A percentile compares a stretch with the other conserved stretches of the same genome.
Evolutionary conservation across 2,329 filamentous ascomycete genomes (phyloP).

Genomic region (Ophiocordyceps sinensis): DNA sequence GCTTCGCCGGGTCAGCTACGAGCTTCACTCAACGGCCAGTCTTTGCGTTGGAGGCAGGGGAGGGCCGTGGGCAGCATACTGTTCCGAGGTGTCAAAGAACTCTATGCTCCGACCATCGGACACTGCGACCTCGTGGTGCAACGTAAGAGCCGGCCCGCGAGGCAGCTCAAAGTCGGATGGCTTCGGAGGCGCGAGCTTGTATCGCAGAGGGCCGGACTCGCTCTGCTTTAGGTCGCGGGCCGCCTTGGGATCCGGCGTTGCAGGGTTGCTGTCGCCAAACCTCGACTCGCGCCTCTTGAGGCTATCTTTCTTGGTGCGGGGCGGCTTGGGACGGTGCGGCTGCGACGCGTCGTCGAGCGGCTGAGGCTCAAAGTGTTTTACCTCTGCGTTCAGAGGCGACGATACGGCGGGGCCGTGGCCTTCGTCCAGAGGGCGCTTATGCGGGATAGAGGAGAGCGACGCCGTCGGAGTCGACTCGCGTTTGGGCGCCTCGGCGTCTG

Average conservation of each 20-base stretch:
- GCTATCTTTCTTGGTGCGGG: constrained; percentile 48
- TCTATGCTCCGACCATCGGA: constrained; percentile 36
- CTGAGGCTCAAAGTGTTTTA: constrained; percentile 24
- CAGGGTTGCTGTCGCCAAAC: constrained; percentile 34
- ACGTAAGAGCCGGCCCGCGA: constrained; percentile 40
- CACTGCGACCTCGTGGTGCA: constrained; percentile 36
- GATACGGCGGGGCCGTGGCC: constrained; percentile 56
- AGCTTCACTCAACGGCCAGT: neutral
- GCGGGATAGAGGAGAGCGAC: constrained; percentile 35
- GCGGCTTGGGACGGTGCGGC: constrained; percentile 20
- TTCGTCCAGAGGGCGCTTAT: constrained; percentile 54
- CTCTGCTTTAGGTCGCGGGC: constrained; percentile 22
- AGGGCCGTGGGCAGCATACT: constrained; percentile 31
- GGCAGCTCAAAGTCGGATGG: constrained; percentile 45
- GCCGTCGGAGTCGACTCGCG: constrained; percentile 25
- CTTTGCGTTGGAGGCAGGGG: neutral
- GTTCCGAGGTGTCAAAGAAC: constrained; percentile 50
- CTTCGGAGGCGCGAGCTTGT: constrained; percentile 50
- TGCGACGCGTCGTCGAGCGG: constrained; percentile 29
- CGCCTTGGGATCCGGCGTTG: constrained; percentile 41
- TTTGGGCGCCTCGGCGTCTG: constrained; percentile 23
- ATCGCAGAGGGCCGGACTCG: constrained; percentile 40
- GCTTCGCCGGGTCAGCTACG: constrained; percentile 16
- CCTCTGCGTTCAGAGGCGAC: constrained; percentile 60
- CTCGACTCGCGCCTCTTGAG: constrained; percentile 56